A percentile compares a stretch with the other conserved stretches of the same genome.
Evolutionary conservation across 23 red algal species (phyloP).

Genomic region (Cyanidioschyzon merolae): DNA sequence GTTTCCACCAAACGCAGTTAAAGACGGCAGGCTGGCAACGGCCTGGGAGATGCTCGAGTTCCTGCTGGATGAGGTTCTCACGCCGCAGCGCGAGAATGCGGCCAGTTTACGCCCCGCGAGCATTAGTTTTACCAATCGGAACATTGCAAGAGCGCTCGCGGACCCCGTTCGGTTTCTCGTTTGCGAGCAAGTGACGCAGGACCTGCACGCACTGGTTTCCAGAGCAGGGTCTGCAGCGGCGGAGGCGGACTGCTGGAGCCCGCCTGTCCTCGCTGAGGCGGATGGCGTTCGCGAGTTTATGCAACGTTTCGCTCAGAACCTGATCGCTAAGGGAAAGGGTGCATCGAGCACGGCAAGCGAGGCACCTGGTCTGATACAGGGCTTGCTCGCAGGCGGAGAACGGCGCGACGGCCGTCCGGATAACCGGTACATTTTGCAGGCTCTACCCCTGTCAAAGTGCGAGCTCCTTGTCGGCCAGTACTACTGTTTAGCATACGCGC

Average conservation of each 20-base stretch:
- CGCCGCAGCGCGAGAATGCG: neutral
- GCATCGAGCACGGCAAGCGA: neutral
- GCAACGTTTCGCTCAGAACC: conserved; percentile 7
- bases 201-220: neutral
- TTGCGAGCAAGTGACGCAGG: neutral
- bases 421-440: neutral
- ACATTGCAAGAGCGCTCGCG: neutral
- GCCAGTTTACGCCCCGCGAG: neutral
- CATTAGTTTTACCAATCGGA: neutral
- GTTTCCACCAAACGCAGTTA: neutral
- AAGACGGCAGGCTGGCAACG: neutral
- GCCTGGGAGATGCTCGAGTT: neutral
- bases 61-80: neutral
- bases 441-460: neutral
- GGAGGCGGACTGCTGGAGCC: neutral
- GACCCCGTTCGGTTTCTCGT: neutral
- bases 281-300: conserved; percentile 18
- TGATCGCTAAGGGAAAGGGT: neutral
- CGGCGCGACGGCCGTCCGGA: neutral
- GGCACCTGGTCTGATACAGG: neutral
- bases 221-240: neutral
- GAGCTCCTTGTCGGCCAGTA: neutral
- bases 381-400: neutral
- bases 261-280: neutral
- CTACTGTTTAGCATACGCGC: neutral